A percentile compares a stretch with the other conserved stretches of the same genome.
Conservation (phyloP, 495 filamentous ascomycete species). For the Pyronema omphalodes region DNA sequence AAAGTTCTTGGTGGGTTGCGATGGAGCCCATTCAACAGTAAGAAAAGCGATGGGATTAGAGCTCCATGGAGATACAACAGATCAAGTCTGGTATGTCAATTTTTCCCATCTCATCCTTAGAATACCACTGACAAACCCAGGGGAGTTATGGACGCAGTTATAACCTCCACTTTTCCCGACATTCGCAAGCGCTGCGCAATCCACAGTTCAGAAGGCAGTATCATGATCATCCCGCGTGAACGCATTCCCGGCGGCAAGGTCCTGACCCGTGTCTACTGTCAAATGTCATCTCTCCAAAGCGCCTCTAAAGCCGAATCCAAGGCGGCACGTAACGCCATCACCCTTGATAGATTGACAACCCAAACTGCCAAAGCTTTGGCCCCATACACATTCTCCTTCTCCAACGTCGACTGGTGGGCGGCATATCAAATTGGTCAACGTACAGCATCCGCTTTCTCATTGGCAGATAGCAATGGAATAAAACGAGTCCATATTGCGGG, state of each 20-base stretch:
- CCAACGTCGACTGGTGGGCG: constrained; percentile 38
- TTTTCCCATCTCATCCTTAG: neutral
- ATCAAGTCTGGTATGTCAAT: constrained; percentile 39
- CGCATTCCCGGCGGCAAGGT: constrained; percentile 29
- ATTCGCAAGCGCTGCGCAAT: constrained; percentile 42
- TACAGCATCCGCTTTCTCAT: constrained; percentile 6
- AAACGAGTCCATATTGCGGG: constrained; percentile 26
- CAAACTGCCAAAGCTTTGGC: constrained; percentile 40
- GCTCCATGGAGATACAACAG: constrained; percentile 57
- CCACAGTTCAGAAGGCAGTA: constrained; percentile 34
- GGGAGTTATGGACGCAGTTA: constrained; percentile 71
- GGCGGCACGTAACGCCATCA: constrained; percentile 19
- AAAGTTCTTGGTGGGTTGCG: constrained; percentile 37
- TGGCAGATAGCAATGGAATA: constrained; percentile 26
- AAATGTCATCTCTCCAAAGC: constrained; percentile 24
- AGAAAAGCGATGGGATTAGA: constrained; percentile 47
- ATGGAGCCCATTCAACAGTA: constrained; percentile 57
- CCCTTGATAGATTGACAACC: constrained; percentile 39
- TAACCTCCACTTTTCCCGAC: constrained; percentile 58
- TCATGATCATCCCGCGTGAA: constrained; percentile 50
- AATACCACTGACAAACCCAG: constrained; percentile 30
- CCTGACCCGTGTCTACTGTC: constrained; percentile 43
- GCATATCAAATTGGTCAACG: constrained; percentile 22
- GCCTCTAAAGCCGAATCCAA: constrained; percentile 6
- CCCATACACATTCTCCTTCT: constrained; percentile 31